A percentile compares a stretch with the other conserved stretches of the same genome.
These are phyloP conservation scores for Cytospora paraplurivora DNA, from an alignment of 2,329 filamentous ascomycete species.

Conservation along the genomic window DNA sequence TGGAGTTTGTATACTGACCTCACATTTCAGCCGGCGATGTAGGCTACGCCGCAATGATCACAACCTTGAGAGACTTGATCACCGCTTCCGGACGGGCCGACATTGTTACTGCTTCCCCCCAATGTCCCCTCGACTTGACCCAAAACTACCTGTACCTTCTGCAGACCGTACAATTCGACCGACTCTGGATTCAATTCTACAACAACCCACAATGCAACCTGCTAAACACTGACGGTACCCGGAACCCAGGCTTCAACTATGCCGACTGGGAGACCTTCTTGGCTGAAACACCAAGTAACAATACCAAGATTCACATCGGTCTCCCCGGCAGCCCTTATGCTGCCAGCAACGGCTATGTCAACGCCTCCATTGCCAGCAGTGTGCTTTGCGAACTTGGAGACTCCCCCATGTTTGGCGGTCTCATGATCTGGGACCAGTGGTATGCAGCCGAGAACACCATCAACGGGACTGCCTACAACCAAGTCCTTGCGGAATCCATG, in stretches of 20 bases:
- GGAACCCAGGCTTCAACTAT: slow-evolving; percentile 41
- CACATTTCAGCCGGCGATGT: slow-evolving; percentile 29
- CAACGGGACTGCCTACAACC: slow-evolving; percentile 32
- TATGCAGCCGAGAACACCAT: slow-evolving; percentile 30
- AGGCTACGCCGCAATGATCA: slow-evolving; percentile 37
- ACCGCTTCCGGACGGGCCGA: slow-evolving; percentile 24
- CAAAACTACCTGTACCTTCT: slow-evolving; percentile 49
- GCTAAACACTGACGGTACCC: slow-evolving; percentile 32
- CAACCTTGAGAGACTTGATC: slow-evolving; percentile 30
- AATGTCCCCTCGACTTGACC: slow-evolving; percentile 43
- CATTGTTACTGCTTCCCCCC: slow-evolving; percentile 44
- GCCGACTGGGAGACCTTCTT: slow-evolving; percentile 40
- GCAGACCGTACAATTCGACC: slow-evolving; percentile 42
- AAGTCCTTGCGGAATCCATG: slow-evolving; percentile 32
- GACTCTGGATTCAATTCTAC: slow-evolving; percentile 51
- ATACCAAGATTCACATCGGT: slow-evolving; percentile 44
- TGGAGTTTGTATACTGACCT: slow-evolving; percentile 2
- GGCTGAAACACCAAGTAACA: slow-evolving; percentile 36
- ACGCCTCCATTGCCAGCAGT: slow-evolving; percentile 26
- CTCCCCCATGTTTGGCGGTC: slow-evolving; percentile 37
- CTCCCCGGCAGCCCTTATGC: slow-evolving; percentile 37
- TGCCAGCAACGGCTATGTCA: slow-evolving; percentile 35
- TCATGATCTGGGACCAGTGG: slow-evolving; percentile 40
- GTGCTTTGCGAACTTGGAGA: slow-evolving; percentile 33
- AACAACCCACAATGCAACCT: slow-evolving; percentile 48